These are phyloP conservation scores for Spongospora subterranea DNA, from an alignment of 208 protist species.

Conservation along the genomic window DNA sequence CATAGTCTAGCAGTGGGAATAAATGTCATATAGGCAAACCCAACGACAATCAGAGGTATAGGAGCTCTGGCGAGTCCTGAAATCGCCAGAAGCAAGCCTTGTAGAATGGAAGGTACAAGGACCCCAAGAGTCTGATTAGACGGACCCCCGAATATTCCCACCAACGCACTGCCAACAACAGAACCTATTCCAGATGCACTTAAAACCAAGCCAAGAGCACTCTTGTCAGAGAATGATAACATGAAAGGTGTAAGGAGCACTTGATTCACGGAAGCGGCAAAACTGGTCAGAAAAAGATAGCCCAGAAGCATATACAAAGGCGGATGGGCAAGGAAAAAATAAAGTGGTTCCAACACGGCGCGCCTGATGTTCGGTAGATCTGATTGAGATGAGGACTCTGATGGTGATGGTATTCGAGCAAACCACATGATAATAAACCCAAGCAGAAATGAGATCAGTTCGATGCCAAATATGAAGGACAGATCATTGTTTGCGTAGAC, in stretches of 20 bases:
- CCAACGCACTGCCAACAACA: not conserved
- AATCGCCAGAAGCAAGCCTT: conserved; percentile 18
- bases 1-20: not conserved
- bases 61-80: not conserved
- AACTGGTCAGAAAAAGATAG: conserved; percentile 32
- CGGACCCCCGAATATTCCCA: conserved; percentile 15
- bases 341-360: not conserved
- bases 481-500: not conserved
- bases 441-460: not conserved
- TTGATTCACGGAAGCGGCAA: not conserved
- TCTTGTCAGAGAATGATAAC: not conserved
- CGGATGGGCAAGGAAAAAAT: not conserved
- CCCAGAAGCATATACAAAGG: not conserved
- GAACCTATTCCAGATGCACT: not conserved
- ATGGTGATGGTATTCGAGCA: not conserved
- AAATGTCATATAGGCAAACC: not conserved
- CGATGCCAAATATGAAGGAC: conserved; percentile 5
- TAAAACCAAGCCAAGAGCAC: not conserved
- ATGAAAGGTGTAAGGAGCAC: not conserved
- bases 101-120: not conserved
- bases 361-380: not conserved
- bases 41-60: not conserved
- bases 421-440: not conserved
- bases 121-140: not conserved
- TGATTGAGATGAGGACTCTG: not conserved